These are phyloP conservation scores for Amborella trichopoda DNA, from an alignment of 164 flowering plant genomes.

Conservation along the genomic window DNA sequence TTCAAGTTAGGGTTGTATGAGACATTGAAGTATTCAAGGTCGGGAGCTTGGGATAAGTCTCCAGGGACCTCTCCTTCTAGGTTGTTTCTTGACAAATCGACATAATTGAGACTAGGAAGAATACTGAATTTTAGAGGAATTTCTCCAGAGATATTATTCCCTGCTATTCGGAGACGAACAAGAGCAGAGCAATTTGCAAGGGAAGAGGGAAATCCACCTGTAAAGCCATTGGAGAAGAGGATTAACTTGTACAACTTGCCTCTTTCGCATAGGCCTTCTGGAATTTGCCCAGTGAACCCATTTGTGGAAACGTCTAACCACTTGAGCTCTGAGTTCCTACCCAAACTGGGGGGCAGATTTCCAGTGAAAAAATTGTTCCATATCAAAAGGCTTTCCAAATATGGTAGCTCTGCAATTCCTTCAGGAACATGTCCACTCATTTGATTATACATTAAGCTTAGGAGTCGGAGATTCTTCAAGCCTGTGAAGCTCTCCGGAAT, in stretches of 20 bases:
- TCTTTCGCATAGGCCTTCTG: constrained; percentile 52
- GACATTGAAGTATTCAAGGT: constrained; percentile 66
- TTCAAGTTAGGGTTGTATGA: constrained; percentile 53
- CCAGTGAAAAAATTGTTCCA: constrained; percentile 90
- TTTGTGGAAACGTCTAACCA: constrained; percentile 88
- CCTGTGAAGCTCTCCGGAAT: constrained; percentile 66
- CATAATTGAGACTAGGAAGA: constrained; percentile 44
- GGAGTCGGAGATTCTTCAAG: constrained; percentile 55
- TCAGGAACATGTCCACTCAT: constrained; percentile 69
- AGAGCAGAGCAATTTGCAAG: constrained; percentile 80
- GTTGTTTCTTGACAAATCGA: constrained; percentile 67
- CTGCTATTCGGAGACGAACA: constrained; percentile 65
- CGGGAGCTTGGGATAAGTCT: constrained; percentile 39
- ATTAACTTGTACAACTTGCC: constrained; percentile 55
- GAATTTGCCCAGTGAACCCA: constrained; percentile 50
- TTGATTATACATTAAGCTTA: constrained; percentile 73
- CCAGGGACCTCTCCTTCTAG: constrained; percentile 62
- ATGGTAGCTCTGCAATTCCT: constrained; percentile 60
- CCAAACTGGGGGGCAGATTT: constrained; percentile 55
- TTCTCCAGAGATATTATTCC: constrained; percentile 70
- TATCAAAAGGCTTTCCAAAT: constrained; percentile 60
- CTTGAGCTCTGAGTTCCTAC: constrained; percentile 55
- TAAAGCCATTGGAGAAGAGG: constrained; percentile 62
- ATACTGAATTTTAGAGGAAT: constrained; percentile 44
- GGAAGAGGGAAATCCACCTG: constrained; percentile 51